Evolutionary conservation across 805 yeast species (phyloP), one percentile per base, ranked within the genome.

Genomic region (Ogataea angusta): DNA sequence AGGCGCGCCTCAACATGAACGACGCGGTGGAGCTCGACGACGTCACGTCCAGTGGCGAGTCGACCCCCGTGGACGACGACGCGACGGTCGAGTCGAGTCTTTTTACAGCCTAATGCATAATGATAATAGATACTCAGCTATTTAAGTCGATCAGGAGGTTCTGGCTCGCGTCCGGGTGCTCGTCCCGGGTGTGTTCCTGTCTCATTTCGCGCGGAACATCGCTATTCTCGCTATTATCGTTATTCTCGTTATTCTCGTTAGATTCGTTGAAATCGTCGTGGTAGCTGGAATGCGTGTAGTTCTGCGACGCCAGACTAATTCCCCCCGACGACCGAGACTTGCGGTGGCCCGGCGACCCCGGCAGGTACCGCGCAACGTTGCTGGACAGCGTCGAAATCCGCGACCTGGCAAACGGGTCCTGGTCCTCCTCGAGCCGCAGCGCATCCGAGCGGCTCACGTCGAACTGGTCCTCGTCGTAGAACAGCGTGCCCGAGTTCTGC

Each of bases 1-100:
- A 43, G 13, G 31, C 40, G 19, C 32, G 40, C 23, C 18, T 43
- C 16, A 37, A 14, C n/a, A 38, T 31, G 13, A 46, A 38, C 19
- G 44, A 42, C 12, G 36, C 36, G 9, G 25, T 47, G 24, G 57
- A 47, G 30, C 21, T 53, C 35, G 49, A 44, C 27, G 55, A 53
- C 28, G 30, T 39, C 23, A 41, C 41, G 33, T 47, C 54, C 10
- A 48, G 51, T 37, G 56, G 51, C 5, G 45, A 38, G 31, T 42
- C 51, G 3, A 52, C 57, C 3, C 56, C 57, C 3, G 42, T 46
- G 31, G 52, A 45, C 23, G 55, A 48, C 32, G 49, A 45, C 36
- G 32, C 53, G 19, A 49, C 53, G 5, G 37, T 43, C 23, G 47
- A 50, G 12, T 43, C 53, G 34, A 43, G 47, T 35, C 30, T 49